Evolutionary conservation across 345 rosid species (phyloP), one percentile per base, ranked within the genome.

Genomic region (Gossypium herbaceum): DNA sequence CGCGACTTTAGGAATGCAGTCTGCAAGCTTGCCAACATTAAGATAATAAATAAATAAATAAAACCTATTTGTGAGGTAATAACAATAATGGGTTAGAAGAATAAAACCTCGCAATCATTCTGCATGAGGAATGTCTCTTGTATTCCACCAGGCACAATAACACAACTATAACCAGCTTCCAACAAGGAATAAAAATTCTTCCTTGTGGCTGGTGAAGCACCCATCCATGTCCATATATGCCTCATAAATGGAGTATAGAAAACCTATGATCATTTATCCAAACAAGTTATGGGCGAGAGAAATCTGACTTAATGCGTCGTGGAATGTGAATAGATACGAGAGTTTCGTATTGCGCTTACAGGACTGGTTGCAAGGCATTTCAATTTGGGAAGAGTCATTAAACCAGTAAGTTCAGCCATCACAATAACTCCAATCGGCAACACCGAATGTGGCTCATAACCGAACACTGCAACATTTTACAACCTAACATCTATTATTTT

Each of bases 371-470:
- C 97, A 58, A 95, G 94, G 86, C 84, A 91, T 82, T 95, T 90
- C 50, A 95, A 64, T 74, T 91, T 95, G 11, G 89, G 86, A 69
- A 95, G 90, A 80, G 99, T 97, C 92, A 93, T 77, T 81, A 95
- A 86, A 24, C 94, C 97, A 2, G 91, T 81, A 75, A 78, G 91
- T 79, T 90, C 96, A 55, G 91, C 81, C 41, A 95, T 90, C 2
- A 86, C 88, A 70, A 89, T 84, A 10, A 85, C 91, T 34, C 98
- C 99, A 68, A 93, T 83, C 0, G 97, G 98, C 75, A 86, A 79
- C 78, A 93, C 97, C 0, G 99, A 95, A 86, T 95, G 99, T 20
- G 99, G 98, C 85, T 91, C 97, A 45, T 86, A 95, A n/a, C 97
- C 97, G 41, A 93, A 85, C 29, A 95, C 98, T 94, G 90, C 82